Conservation (phyloP, 495 filamentous ascomycete species). For the Podospora fimiseda region DNA sequence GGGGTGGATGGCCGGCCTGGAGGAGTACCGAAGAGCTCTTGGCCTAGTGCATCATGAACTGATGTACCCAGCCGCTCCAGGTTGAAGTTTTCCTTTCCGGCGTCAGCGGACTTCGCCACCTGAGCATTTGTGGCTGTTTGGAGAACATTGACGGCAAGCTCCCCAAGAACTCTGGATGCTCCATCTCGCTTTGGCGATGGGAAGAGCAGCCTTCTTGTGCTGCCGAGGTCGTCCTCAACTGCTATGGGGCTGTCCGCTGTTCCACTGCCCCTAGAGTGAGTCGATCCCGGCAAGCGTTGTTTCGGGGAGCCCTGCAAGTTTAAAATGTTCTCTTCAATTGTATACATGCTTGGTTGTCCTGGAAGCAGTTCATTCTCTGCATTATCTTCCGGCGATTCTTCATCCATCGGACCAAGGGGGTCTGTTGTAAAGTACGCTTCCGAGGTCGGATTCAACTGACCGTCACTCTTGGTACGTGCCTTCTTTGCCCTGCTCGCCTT, state of each 20-base stretch:
- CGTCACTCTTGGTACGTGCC: conserved; percentile 38
- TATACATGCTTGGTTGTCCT: conserved; percentile 25
- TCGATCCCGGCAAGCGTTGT: conserved; percentile 32
- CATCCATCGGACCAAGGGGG: conserved; percentile 34
- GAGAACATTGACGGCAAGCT: conserved; percentile 52
- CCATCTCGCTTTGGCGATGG: conserved; percentile 59
- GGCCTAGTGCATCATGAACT: conserved; percentile 43
- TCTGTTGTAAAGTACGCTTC: conserved; percentile 45
- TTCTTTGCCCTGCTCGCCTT: conserved; percentile 19
- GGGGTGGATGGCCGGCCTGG: conserved; percentile 56
- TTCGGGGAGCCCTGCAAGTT: conserved; percentile 31
- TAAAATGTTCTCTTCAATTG: conserved; percentile 28
- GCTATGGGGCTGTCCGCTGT: conserved; percentile 58
- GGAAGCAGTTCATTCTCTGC: conserved; percentile 23
- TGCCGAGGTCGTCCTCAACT: conserved; percentile 52
- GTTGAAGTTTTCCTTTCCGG: conserved; percentile 37
- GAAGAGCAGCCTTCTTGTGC: conserved; percentile 74
- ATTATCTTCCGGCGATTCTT: conserved; percentile 23
- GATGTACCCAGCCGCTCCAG: conserved; percentile 18
- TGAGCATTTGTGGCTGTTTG: conserved; percentile 34
- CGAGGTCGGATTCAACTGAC: conserved; percentile 37
- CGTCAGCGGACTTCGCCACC: conserved; percentile 29
- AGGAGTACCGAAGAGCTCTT: conserved; percentile 52
- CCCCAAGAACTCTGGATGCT: conserved; percentile 51
- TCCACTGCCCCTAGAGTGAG: conserved; percentile 46